These are phyloP conservation scores for Penicillium egyptiacum DNA, from an alignment of 495 filamentous ascomycete species.

Conservation along the genomic window DNA sequence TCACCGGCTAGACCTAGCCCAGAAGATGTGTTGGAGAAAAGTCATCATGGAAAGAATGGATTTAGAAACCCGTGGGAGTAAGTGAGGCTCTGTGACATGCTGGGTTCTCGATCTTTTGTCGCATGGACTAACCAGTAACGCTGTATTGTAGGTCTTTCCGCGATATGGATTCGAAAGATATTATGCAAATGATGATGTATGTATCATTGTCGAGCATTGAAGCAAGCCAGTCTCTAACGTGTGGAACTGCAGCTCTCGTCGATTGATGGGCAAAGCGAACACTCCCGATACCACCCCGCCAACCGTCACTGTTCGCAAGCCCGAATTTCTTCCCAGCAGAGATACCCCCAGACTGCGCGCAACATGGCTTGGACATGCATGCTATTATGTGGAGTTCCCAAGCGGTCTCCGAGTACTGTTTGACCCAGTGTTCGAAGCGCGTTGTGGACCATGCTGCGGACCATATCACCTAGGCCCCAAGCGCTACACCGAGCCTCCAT, in stretches of 20 bases:
- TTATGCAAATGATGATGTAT: slow-evolving; percentile 27
- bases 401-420: slow-evolving; percentile 85
- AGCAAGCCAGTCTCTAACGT: neutral
- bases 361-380: slow-evolving; percentile 96
- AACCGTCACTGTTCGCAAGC: slow-evolving; percentile 66
- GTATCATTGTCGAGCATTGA: neutral
- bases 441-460: slow-evolving; percentile 82
- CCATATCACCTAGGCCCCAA: slow-evolving; percentile 74
- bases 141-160: slow-evolving; percentile 36
- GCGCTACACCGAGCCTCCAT: slow-evolving; percentile 78
- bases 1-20: slow-evolving; percentile 47
- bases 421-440: slow-evolving; percentile 90
- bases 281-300: slow-evolving; percentile 62
- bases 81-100: slow-evolving; percentile 9
- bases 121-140: slow-evolving; percentile 20
- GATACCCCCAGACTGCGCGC: slow-evolving; percentile 66
- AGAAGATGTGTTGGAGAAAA: slow-evolving; percentile 53
- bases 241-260: slow-evolving; percentile 29
- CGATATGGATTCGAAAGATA: slow-evolving; percentile 19
- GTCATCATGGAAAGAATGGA: slow-evolving; percentile 59
- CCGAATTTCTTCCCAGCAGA: slow-evolving; percentile 65
- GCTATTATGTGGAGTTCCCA: slow-evolving; percentile 92
- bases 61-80: slow-evolving; percentile 63
- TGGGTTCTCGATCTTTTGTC: neutral
- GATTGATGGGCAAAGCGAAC: slow-evolving; percentile 58